phyloP scores from a whole-genome alignment of 2,329 filamentous ascomycete species.

The Fusarium guadeloupense region DNA sequence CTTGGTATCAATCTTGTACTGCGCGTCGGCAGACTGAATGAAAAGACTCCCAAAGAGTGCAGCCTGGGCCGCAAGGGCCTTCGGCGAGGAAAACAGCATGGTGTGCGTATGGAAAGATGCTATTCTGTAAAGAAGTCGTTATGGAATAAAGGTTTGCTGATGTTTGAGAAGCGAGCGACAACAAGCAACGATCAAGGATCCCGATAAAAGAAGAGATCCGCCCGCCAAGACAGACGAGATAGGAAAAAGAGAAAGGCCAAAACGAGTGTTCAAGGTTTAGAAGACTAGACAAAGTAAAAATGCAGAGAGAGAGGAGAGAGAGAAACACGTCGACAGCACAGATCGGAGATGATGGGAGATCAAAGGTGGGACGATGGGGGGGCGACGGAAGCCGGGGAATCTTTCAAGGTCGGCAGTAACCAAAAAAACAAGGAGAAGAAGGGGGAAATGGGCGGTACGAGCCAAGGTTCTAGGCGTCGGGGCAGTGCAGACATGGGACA shows the following conservation, averaged over 20 bases:
- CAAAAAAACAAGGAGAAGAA: conserved; percentile 1
- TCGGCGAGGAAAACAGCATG: conserved; percentile 11
- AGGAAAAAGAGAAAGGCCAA: not conserved
- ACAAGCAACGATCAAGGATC: conserved; percentile 13
- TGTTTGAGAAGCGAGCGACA: conserved; percentile 29
- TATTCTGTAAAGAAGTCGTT: not conserved
- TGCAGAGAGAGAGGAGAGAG: conserved; percentile 3
- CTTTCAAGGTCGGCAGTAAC: conserved; percentile 3
- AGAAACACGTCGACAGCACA: not conserved
- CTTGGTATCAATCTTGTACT: conserved; percentile 45
- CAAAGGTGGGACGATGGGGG: conserved; percentile 20
- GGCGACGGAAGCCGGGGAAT: conserved; percentile 14
- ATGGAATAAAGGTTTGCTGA: not conserved
- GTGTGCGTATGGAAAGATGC: not conserved
- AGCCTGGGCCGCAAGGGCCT: conserved; percentile 17
- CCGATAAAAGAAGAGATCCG: not conserved
- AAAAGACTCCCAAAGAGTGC: conserved; percentile 29
- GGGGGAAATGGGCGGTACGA: conserved; percentile 27
- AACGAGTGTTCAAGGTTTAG: conserved; percentile 11
- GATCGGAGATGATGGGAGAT: conserved; percentile 20
- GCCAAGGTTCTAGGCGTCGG: conserved; percentile 40
- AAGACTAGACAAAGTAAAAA: conserved; percentile 8
- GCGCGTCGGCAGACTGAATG: conserved; percentile 33
- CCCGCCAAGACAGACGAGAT: conserved; percentile 2
- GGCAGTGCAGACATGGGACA: conserved; percentile 37